Evolutionary conservation across 192 early-diverging fungal species (phyloP), one percentile per base, ranked within the genome.

Genomic region (Gaertneriomyces semiglobifer): DNA sequence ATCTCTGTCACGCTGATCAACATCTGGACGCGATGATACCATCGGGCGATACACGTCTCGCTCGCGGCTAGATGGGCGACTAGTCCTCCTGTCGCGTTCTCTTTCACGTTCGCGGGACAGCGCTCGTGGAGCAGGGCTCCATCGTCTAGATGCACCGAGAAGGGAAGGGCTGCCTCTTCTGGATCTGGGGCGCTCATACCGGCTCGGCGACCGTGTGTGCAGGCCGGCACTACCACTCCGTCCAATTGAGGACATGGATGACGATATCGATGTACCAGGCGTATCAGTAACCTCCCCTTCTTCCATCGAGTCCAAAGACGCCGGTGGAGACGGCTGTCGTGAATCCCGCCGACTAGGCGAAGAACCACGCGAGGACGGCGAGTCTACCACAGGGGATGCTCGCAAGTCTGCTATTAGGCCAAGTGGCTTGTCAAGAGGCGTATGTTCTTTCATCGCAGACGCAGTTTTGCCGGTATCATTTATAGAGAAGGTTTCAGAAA

Each of bases 271-370:
- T n/a, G 16, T 18, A 2, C 48, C 12, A 50, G 48, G 48, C 2
- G 7, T 39, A 40, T 63, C 62, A 6, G 62, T 52, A 11, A 63
- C 62, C 51, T 63, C 62, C 11, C 62, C 62, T 40, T 63, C 62
- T 52, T 63, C 62, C 39, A 63, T 63, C 14, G 51, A 47, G 46
- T 63, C 62, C 62, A 52, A 7, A 41, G 19, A 10, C 12, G 20
- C n/a, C 62, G 62, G 25, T 63, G 50, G 14, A 47, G 62, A n/a
- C 14, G 44, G 12, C 48, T 50, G 14, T 60, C 58, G 58, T 44
- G 58, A 53, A 47, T 63, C 25, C 51, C 62, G 6, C 25, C 25
- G 25, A 33, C 51, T 53, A 7, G 62, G 53, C 6, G 62, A 63
- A 16, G 62, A 63, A 12, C 62, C 50, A 52, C 50, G 53, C 44